Percentiles rank a stretch among this genome's conserved stretches.
Conservation (phyloP, 495 filamentous ascomycete genomes). For the Penicillium atrosanguineum region DNA sequence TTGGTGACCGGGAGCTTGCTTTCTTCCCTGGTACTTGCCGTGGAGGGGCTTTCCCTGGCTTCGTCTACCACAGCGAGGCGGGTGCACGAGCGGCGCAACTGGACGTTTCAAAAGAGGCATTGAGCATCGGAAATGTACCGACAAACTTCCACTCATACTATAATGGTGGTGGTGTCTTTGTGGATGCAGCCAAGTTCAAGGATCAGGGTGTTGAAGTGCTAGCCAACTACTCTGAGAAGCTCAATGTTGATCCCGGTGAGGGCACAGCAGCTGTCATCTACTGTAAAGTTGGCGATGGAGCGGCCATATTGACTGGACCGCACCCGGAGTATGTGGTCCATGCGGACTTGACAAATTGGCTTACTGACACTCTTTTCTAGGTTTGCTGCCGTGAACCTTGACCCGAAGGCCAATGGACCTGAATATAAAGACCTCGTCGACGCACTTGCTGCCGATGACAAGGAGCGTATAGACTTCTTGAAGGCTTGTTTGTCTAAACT, state of each 20-base stretch:
- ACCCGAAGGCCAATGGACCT: conserved; percentile 56
- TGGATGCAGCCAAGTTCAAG: conserved; percentile 64
- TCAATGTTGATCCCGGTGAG: conserved; percentile 75
- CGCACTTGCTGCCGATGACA: conserved; percentile 67
- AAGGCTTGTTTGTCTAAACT: conserved; percentile 80
- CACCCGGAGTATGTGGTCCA: conserved; percentile 79
- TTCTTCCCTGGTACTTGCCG: conserved; percentile 88
- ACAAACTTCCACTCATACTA: conserved; percentile 76
- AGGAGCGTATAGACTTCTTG: conserved; percentile 68
- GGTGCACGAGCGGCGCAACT: conserved; percentile 75
- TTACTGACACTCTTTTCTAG: conserved; percentile 42
- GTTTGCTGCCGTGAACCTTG: conserved; percentile 79
- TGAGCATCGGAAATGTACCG: conserved; percentile 55
- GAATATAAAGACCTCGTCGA: conserved; percentile 68
- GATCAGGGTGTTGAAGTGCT: conserved; percentile 73
- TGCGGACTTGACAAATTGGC: neutral
- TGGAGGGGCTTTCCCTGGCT: conserved; percentile 85
- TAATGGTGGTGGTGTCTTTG: conserved; percentile 95
- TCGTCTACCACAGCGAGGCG: conserved; percentile 85
- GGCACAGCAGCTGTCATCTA: conserved; percentile 78
- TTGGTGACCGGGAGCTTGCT: conserved; percentile 78
- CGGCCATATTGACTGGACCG: conserved; percentile 76
- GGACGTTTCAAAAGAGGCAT: conserved; percentile 58
- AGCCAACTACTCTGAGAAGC: conserved; percentile 70
- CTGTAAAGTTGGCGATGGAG: conserved; percentile 82